Evolutionary conservation across 1,284 basidiomycete species (phyloP).

Genomic region (Fomitiporia mediterranea): DNA sequence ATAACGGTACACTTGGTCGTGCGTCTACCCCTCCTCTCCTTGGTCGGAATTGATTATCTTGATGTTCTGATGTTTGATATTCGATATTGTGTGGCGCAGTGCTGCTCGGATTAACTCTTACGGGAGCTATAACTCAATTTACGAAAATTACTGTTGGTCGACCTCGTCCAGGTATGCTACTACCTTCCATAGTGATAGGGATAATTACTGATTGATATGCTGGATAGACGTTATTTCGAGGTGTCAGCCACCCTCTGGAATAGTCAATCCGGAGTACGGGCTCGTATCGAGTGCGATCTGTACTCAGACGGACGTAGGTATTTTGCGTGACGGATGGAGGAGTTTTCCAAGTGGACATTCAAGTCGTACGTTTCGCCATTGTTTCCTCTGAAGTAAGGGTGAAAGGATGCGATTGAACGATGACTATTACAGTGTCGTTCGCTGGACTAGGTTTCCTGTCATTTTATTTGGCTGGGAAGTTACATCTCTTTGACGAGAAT

Average conservation of each 20-base stretch:
- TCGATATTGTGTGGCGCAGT: slow-evolving; percentile 49
- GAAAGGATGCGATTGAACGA: background rate
- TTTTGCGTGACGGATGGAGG: slow-evolving; percentile 82
- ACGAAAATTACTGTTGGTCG: slow-evolving; percentile 87
- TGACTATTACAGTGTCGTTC: slow-evolving; percentile 65
- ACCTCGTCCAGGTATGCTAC: slow-evolving; percentile 67
- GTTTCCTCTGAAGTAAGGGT: no score
- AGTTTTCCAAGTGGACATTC: slow-evolving; percentile 95
- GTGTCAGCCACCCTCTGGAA: slow-evolving; percentile 69
- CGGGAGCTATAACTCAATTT: slow-evolving; percentile 80
- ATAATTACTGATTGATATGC: background rate
- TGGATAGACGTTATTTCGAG: slow-evolving; percentile 77
- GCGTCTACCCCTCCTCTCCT: slow-evolving; percentile 31
- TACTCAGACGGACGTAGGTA: slow-evolving; percentile 55
- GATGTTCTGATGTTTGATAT: no score
- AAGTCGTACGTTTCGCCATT: slow-evolving; percentile 49
- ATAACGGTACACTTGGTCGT: slow-evolving; percentile 78
- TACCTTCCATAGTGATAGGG: background rate
- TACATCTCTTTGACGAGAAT: slow-evolving; percentile 83
- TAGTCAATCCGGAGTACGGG: slow-evolving; percentile 67
- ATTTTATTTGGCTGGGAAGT: slow-evolving; percentile 87
- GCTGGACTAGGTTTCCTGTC: slow-evolving; percentile 89
- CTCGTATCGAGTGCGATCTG: slow-evolving; percentile 78
- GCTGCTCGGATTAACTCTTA: slow-evolving; percentile 67
- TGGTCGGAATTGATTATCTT: background rate